Base-by-base conservation (phyloP, 225 moss, liverwort and hornwort species). In the Marchantia polymorpha region DNA sequence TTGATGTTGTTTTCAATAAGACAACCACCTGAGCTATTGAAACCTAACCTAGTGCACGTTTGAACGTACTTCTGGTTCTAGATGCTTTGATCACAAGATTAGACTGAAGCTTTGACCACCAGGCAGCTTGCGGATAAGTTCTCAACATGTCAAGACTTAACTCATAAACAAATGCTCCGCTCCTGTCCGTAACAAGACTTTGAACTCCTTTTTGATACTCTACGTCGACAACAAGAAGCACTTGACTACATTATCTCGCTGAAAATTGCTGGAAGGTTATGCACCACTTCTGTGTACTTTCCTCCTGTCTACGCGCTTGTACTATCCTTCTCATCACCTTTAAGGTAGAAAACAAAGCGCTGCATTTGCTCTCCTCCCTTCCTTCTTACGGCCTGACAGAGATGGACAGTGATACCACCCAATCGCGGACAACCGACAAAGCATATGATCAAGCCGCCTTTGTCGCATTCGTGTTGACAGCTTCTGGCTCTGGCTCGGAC, bases 401-500 rank as follows among this genome's bases (percentile, higher is more conserved):
- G 58, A 20, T 12, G 13, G 5, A n/a, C 63, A 63, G 10, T 22
- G 25, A 9, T 39, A 67, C 31, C n/a, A n/a, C n/a, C n/a, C 0
- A 11, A 4, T 1, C 7, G 67, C 8, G 25, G 67, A 67, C 50
- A 72, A 22, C 20, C 20, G 20, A 20, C 31, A 20, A 17, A 20
- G 39, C 50, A 71, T 47, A 2, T 4, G 49, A n/a, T 73, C 73
- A 73, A 27, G 54, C 26, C 53, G 53, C 73, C 58, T 53, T 22
- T 22, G 58, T 59, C 59, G 53, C 58, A 55, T 59, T 20, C 56
- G 30, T 31, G 26, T 75, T 27, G 59, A 58, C 19, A 60, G 75
- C 22, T 54, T 64, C 82, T 53, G 73, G 68, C 25, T 81, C 83
- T 29, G 53, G 75, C 78, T 86, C 83, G 23, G 83, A 26, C 11